Base-by-base conservation (phyloP, 345 rosid genomes). In the Crucihimalaya himalaica region DNA sequence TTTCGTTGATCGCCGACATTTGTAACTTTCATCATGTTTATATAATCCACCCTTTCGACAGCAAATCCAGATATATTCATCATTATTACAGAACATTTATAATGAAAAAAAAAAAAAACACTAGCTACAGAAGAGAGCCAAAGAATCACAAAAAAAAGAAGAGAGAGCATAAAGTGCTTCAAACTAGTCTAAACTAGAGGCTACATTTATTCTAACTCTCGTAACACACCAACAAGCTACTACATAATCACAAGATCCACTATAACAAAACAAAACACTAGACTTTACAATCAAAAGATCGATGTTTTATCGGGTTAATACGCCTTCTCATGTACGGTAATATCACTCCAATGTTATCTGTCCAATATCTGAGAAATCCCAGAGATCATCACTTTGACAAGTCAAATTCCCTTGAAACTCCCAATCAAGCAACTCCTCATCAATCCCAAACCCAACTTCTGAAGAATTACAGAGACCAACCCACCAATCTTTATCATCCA, bases 381-480 rank as follows among this genome's bases (percentile, higher is more conserved):
- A 70, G 10, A 76, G 61, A 51, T 75, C 70, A 65, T 50, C 47
- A 75, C 29, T 68, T 63, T 52, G 73, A 40, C 65, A 59, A 52
- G 66, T 46, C 53, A 71, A 53, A 63, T 61, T 54, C 21, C 37
- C 37, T 48, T 76, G 62, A 58, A 68, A 39, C 57, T 81, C 83
- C 86, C 78, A 82, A 54, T 80, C 83, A 72, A 80, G 20, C 83
- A 81, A 68, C 45, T 81, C 81, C 2, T 76, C 77, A 55, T 67
- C 75, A 42, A 74, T 66, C 56, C 73, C 74, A 52, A 70, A 72
- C 46, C 61, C 70, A 21, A 54, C 29, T 6, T 73, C 53, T 16
- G 82, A 52, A 53, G 78, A 48, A 34, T 57, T 20, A 43, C 70
- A 48, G 0, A 60, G 73, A 55, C 40, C 73, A 34, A 28, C 53